These are phyloP conservation scores for Cladosporium halotolerans DNA, from an alignment of 2,329 filamentous ascomycete species.

Conservation along the genomic window DNA sequence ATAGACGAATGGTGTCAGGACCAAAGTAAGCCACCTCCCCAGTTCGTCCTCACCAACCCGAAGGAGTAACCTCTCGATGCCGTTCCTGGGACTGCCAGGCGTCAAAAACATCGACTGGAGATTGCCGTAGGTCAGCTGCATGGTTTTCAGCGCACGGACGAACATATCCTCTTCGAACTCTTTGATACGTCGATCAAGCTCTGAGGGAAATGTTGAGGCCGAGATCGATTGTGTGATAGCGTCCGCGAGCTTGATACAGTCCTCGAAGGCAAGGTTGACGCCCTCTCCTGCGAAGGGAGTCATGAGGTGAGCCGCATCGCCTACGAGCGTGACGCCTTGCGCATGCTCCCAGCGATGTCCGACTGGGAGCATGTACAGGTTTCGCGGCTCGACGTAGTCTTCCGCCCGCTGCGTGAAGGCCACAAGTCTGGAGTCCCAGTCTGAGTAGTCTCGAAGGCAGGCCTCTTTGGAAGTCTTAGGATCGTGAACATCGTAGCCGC, in stretches of 20 bases:
- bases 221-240: slow-evolving; percentile 27
- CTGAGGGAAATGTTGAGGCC: neutral
- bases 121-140: slow-evolving; percentile 37
- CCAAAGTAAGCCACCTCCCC: slow-evolving; percentile 14
- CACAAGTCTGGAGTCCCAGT: slow-evolving; percentile 28
- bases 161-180: slow-evolving; percentile 36
- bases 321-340: slow-evolving; percentile 35
- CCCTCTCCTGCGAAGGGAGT: slow-evolving; percentile 29
- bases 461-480: slow-evolving; percentile 16
- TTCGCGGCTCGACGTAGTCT: slow-evolving; percentile 21
- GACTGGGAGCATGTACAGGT: slow-evolving; percentile 36
- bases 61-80: slow-evolving; percentile 36
- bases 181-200: slow-evolving; percentile 25
- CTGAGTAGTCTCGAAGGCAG: slow-evolving; percentile 22
- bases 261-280: slow-evolving; percentile 34
- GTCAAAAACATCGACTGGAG: slow-evolving; percentile 46
- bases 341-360: slow-evolving; percentile 33
- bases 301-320: slow-evolving; percentile 38
- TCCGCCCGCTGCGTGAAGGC: slow-evolving; percentile 24
- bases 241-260: slow-evolving; percentile 30
- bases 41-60: slow-evolving; percentile 17
- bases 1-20: slow-evolving; percentile 23
- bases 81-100: slow-evolving; percentile 38
- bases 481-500: slow-evolving; percentile 22
- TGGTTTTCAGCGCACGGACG: slow-evolving; percentile 28